Evolutionary conservation across 2,329 filamentous ascomycete genomes (phyloP).

Genomic region (Xylaria sp.): DNA sequence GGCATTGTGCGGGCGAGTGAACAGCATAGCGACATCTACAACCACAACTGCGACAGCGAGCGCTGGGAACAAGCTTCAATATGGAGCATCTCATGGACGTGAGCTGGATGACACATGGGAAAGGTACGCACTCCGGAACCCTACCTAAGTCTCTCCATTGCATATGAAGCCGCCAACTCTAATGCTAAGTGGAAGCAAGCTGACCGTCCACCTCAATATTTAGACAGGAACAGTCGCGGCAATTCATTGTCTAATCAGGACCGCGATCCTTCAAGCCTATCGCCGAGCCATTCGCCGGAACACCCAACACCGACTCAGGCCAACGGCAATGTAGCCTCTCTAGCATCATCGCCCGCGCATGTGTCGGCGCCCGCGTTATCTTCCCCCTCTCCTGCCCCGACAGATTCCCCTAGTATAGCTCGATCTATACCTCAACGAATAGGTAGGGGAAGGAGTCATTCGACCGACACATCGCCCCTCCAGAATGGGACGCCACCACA

Average conservation of each 20-base stretch:
- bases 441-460: conserved; percentile 36
- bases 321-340: conserved; percentile 30
- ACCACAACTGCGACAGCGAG: conserved; percentile 3
- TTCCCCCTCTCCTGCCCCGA: conserved; percentile 18
- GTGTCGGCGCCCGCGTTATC: neutral
- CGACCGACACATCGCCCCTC: conserved; percentile 34
- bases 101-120: conserved; percentile 85
- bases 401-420: conserved; percentile 19
- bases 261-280: conserved; percentile 19
- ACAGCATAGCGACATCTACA: conserved; percentile 3
- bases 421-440: conserved; percentile 39
- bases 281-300: conserved; percentile 23
- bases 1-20: neutral
- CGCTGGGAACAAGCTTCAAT: conserved; percentile 27
- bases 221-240: conserved; percentile 30
- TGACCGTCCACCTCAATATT: conserved; percentile 15
- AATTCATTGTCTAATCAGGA: conserved; percentile 29
- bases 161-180: too few species aligned
- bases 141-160: too few species aligned
- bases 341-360: conserved; percentile 17
- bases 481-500: conserved; percentile 41
- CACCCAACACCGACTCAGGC: conserved; percentile 25
- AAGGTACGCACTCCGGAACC: conserved; percentile 68
- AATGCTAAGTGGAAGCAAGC: conserved; percentile 2
- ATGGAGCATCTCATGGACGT: conserved; percentile 89